These are phyloP conservation scores for Oryza coarctata DNA, from an alignment of 176 grass and related monocot genomes.

Conservation along the genomic window DNA sequence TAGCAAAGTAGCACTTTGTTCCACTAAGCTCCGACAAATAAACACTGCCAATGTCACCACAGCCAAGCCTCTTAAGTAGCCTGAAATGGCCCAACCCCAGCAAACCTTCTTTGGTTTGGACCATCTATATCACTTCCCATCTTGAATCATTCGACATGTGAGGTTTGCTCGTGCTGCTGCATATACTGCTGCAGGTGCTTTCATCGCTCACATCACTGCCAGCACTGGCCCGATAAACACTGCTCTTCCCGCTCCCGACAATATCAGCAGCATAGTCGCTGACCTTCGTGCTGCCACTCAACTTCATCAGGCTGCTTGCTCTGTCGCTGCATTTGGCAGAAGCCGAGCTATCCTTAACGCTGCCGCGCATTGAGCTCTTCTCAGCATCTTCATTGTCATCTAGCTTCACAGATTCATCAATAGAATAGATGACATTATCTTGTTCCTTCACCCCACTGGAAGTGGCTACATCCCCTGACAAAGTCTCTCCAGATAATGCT, in stretches of 20 bases:
- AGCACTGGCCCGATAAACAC: slow-evolving; percentile 45
- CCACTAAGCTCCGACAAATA: slow-evolving; percentile 70
- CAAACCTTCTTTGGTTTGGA: slow-evolving; percentile 47
- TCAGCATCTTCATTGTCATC: slow-evolving; percentile 25
- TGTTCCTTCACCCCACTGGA: slow-evolving; percentile 26
- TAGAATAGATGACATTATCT: background rate
- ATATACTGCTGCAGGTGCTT: slow-evolving; percentile 70
- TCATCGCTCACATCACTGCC: slow-evolving; percentile 71
- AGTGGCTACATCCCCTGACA: background rate
- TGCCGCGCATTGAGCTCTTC: slow-evolving; percentile 36
- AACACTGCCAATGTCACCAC: slow-evolving; percentile 75
- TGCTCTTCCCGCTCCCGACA: slow-evolving; percentile 50
- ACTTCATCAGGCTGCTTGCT: slow-evolving; percentile 40
- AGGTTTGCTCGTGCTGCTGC: slow-evolving; percentile 63
- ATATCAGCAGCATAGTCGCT: slow-evolving; percentile 41
- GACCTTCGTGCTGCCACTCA: slow-evolving; percentile 42
- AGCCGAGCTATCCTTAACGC: slow-evolving; percentile 40
- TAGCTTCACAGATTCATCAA: slow-evolving; percentile 30
- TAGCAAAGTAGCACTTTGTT: slow-evolving; percentile 64
- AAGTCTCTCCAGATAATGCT: background rate
- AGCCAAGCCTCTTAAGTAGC: slow-evolving; percentile 70
- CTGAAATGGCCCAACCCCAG: slow-evolving; percentile 67
- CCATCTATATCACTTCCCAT: slow-evolving; percentile 67
- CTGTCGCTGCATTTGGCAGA: slow-evolving; percentile 43
- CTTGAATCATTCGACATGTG: slow-evolving; percentile 74